These are phyloP conservation scores for Diddensiella santjacobensis DNA, from an alignment of 805 yeast species.

Conservation along the genomic window DNA sequence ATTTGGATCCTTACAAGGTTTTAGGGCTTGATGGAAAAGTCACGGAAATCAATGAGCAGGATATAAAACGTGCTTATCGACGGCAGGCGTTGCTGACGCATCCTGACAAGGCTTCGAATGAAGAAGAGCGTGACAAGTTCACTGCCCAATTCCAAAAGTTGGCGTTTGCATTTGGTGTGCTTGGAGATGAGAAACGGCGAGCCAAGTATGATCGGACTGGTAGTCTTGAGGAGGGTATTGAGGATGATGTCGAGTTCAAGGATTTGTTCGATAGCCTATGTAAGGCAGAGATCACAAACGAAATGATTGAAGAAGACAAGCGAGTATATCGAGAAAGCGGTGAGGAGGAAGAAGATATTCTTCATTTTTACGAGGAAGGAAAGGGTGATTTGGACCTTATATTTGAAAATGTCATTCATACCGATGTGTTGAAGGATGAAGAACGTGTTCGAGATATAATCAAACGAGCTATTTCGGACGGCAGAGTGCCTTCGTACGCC, in stretches of 20 bases:
- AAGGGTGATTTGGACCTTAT: slow-evolving; percentile 67
- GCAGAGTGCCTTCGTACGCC: slow-evolving; percentile 37
- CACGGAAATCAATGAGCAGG: slow-evolving; percentile 39
- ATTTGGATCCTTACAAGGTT: slow-evolving; percentile 30
- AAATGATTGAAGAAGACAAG: slow-evolving; percentile 63
- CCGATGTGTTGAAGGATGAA: slow-evolving; percentile 63
- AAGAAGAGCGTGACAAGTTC: slow-evolving; percentile 35
- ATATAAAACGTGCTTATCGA: slow-evolving; percentile 64
- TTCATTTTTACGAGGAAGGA: slow-evolving; percentile 50
- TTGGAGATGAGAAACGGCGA: slow-evolving; percentile 56
- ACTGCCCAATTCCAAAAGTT: slow-evolving; percentile 56
- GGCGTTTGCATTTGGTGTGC: slow-evolving; percentile 69
- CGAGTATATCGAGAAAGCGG: slow-evolving; percentile 50
- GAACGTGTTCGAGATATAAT: slow-evolving; percentile 54
- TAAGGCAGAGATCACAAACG: slow-evolving; percentile 35
- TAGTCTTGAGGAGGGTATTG: slow-evolving; percentile 43
- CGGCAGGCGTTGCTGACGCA: slow-evolving; percentile 60
- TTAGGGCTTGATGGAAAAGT: slow-evolving; percentile 19
- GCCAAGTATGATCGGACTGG: slow-evolving; percentile 70
- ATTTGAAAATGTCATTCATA: slow-evolving; percentile 75
- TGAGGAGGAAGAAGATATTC: slow-evolving; percentile 51
- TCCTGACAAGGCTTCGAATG: slow-evolving; percentile 59
- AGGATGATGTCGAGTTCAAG: slow-evolving; percentile 33
- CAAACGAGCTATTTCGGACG: slow-evolving; percentile 40
- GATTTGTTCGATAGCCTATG: slow-evolving; percentile 37